phyloP scores from a whole-genome alignment of 2,329 filamentous ascomycete species.

The Chlorencoelia australis region DNA sequence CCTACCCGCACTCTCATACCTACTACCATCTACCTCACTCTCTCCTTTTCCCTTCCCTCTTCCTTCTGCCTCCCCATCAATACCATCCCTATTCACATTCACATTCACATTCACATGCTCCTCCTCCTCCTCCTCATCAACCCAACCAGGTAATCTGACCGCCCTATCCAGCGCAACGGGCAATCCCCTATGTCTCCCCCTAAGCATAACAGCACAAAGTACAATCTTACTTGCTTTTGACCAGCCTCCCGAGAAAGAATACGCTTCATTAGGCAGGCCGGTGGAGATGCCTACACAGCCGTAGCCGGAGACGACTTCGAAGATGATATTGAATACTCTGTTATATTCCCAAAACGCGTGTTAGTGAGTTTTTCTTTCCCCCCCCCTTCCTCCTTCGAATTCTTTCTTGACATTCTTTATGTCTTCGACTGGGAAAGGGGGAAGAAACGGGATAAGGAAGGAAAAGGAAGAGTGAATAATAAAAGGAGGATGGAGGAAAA shows the following conservation, averaged over 20 bases:
- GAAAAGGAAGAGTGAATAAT: no score
- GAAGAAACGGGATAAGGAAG: no score
- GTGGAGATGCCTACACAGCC: conserved; percentile 52
- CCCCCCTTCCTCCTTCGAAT: no score
- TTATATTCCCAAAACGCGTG: no score
- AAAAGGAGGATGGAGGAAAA: no score
- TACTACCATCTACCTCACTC: no score
- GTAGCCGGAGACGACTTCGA: conserved; percentile 48
- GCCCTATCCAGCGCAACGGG: conserved; percentile 47
- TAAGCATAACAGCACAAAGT: conserved; percentile 45
- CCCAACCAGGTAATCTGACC: conserved; percentile 31
- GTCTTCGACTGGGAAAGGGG: no score
- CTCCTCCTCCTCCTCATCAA: conserved; percentile 4
- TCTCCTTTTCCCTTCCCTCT: not conserved
- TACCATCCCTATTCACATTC: conserved; percentile 1
- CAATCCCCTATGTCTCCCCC: conserved; percentile 45
- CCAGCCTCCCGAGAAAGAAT: conserved; percentile 46
- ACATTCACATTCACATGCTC: conserved; percentile 5
- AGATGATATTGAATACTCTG: conserved; percentile 52
- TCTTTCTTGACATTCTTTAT: no score
- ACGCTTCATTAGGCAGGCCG: conserved; percentile 42
- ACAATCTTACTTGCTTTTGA: conserved; percentile 47
- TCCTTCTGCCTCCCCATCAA: not conserved
- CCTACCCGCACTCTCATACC: not conserved
- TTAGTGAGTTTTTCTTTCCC: no score